A percentile compares a stretch with the other conserved stretches of the same genome.
These are phyloP conservation scores for Berkeleyomyces basicola DNA, from an alignment of 2,329 filamentous ascomycete species.

Conservation along the genomic window DNA sequence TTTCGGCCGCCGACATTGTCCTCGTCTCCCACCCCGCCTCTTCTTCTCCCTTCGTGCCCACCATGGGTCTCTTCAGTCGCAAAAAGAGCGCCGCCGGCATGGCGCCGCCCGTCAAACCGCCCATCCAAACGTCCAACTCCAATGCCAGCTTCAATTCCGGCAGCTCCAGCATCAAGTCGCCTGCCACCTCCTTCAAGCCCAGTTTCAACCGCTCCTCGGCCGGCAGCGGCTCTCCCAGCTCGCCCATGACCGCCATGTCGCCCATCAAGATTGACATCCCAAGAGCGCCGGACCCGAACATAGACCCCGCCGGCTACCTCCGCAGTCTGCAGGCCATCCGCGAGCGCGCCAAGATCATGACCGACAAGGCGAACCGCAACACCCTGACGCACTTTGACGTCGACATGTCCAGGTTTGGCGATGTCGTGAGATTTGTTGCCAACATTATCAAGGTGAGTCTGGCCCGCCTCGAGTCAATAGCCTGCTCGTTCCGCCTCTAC, in stretches of 20 bases:
- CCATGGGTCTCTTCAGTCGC: constrained; percentile 19
- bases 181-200: constrained; percentile 22
- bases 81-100: constrained; percentile 9
- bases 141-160: constrained; percentile 36
- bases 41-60: constrained; percentile 12
- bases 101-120: constrained; percentile 17
- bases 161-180: constrained; percentile 30
- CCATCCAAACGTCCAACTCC: constrained; percentile 29
- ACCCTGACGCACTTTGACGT: constrained; percentile 75
- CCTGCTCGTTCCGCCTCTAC: not conserved
- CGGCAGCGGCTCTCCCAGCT: constrained; percentile 30
- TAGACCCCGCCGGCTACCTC: constrained; percentile 81
- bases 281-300: constrained; percentile 66
- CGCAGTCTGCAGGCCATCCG: constrained; percentile 78
- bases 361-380: constrained; percentile 61
- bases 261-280: constrained; percentile 64
- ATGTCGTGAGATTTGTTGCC: constrained; percentile 76
- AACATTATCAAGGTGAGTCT: constrained; percentile 74
- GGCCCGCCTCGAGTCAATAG: not conserved
- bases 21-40: not conserved
- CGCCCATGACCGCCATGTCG: constrained; percentile 35
- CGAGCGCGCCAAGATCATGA: constrained; percentile 56
- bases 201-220: constrained; percentile 34
- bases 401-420: constrained; percentile 66
- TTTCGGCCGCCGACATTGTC: too few relatives aligned